A percentile compares a stretch with the other conserved stretches of the same genome.
phyloP scores from a whole-genome alignment of 352 stramenopile species.

The Phytopythium boreale region DNA sequence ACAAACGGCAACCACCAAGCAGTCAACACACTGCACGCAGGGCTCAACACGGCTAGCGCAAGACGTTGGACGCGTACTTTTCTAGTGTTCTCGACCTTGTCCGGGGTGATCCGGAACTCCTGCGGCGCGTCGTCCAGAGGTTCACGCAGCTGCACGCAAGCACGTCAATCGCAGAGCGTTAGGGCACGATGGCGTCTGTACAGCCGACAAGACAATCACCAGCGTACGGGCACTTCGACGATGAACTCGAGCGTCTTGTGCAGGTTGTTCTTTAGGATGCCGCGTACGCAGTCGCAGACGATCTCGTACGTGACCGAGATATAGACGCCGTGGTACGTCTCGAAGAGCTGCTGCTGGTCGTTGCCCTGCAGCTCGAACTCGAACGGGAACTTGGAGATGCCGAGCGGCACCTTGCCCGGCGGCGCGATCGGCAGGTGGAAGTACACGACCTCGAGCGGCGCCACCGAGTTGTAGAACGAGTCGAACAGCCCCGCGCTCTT shows the following conservation, averaged over 20 bases:
- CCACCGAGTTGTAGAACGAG: conserved; percentile 76
- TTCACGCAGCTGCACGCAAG: conserved; percentile 34
- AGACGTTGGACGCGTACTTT: conserved; percentile 10
- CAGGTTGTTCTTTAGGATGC: conserved; percentile 86
- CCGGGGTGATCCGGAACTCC: conserved; percentile 82
- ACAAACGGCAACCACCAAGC: neutral
- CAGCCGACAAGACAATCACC: too few relatives aligned
- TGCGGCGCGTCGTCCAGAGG: conserved; percentile 59
- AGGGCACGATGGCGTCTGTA: too few relatives aligned
- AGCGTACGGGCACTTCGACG: conserved; percentile 87
- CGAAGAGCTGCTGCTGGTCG: conserved; percentile 67
- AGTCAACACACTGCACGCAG: too few relatives aligned
- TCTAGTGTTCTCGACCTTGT: conserved; percentile 81
- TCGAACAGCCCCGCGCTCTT: conserved; percentile 83
- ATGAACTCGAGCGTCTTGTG: conserved; percentile 89
- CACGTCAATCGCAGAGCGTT: too few relatives aligned
- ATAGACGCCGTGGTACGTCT: conserved; percentile 93
- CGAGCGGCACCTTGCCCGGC: conserved; percentile 68
- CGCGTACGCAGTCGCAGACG: conserved; percentile 74
- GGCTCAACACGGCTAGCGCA: too few relatives aligned
- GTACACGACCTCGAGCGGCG: conserved; percentile 78
- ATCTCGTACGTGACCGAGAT: conserved; percentile 91
- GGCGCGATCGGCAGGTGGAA: conserved; percentile 74
- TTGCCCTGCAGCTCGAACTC: conserved; percentile 81
- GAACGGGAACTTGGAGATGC: conserved; percentile 88